Base-by-base conservation (phyloP, 352 stramenopile species). In the Saprolegnia parasitica region DNA sequence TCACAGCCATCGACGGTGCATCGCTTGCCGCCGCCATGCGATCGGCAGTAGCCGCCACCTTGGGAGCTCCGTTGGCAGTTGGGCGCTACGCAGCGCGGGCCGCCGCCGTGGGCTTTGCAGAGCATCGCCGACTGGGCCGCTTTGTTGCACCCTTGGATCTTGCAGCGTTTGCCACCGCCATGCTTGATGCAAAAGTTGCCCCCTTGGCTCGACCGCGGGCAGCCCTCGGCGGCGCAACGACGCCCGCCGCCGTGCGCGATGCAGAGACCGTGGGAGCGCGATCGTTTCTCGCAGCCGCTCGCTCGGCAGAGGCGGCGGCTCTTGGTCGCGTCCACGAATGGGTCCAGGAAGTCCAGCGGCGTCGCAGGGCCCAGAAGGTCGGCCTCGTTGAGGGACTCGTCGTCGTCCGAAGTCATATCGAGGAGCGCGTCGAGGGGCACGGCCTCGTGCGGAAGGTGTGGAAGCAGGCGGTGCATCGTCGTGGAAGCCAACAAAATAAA, bases 101-200 rank as follows among this genome's bases (percentile, higher is more conserved):
- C 87, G 9, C 87, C 87, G 10, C 87, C 87, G 67, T 95, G 87
- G 1, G 86, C 92, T 74, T 91, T 93, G 74, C 87, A 95, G 47
- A 81, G 88, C 11, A 85, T 86, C 13, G 85, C n/a, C 67, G 29
- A 35, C 29, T 35, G 29, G 29, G 29, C 29, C 29, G 29, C 29
- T 35, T 35, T 35, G 29, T 35, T 35, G 29, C 29, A 35, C 29
- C 29, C 29, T 35, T 35, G 29, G 29, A 35, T 35, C 29, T 35
- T 35, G 29, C 47, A 55, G 47, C 47, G 47, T 5, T 26, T 23
- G 21, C 47, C 47, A 26, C 47, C 47, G 23, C 47, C 47, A 26
- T 55, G 47, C 47, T 55, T 55, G 47, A 55, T 55, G 23, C 47
- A 55, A 55, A 55, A 26, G 23, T 26, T 26, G 23, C 47, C 23